Conservation (phyloP, 495 filamentous ascomycete species). For the Talaromyces adpressus region DNA sequence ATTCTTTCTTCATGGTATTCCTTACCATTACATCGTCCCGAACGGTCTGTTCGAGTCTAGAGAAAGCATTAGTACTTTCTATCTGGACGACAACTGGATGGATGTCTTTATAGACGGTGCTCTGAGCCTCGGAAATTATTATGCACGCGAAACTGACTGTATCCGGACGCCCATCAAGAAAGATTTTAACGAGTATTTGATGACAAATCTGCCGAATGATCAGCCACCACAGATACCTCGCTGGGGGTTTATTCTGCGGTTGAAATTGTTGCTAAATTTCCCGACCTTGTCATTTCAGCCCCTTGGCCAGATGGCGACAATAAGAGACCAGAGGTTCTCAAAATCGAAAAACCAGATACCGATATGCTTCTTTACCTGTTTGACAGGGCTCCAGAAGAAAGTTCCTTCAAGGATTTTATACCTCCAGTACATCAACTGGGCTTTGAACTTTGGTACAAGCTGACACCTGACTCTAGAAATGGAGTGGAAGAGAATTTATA, state of each 20-base stretch:
- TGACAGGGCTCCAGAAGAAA: not conserved
- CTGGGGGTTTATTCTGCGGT: constrained; percentile 9
- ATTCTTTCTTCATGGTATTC: constrained; percentile 22
- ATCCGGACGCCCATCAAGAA: constrained; percentile 24
- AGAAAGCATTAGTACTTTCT: constrained; percentile 41
- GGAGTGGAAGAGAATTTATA: too few species aligned
- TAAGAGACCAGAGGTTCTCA: not conserved
- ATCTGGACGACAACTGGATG: constrained; percentile 37
- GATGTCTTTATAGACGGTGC: constrained; percentile 41
- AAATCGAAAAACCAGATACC: not conserved
- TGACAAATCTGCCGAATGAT: constrained; percentile 5
- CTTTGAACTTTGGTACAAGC: not conserved
- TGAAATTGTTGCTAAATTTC: constrained; percentile 7
- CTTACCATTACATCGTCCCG: constrained; percentile 32
- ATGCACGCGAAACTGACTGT: constrained; percentile 13
- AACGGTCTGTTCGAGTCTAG: constrained; percentile 29
- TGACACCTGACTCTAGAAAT: not conserved
- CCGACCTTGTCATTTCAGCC: constrained; percentile 4
- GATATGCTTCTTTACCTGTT: not conserved
- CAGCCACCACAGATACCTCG: constrained; percentile 9
- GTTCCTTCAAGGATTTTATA: not conserved
- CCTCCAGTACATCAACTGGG: not conserved
- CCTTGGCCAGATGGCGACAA: not conserved
- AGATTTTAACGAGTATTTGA: constrained; percentile 21
- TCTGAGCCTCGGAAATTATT: constrained; percentile 35